phyloP scores from a whole-genome alignment of 805 yeast genomes.

The Kluyveromyces starmeri region DNA sequence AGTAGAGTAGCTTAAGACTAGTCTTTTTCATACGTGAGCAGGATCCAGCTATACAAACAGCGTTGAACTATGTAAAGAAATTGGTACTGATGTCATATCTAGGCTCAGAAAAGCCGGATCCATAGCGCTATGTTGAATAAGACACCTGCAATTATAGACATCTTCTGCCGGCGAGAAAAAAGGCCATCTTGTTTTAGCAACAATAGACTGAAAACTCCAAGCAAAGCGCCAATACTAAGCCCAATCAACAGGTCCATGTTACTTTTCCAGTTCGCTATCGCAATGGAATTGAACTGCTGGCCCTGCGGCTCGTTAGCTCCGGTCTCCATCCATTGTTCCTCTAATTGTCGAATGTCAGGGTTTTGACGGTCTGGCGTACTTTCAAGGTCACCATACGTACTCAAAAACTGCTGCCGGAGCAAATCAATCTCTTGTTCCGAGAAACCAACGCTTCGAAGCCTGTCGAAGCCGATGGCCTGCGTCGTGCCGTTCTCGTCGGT shows the following conservation, averaged over 20 bases:
- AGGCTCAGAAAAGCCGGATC: constrained; percentile 30
- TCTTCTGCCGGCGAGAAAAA: constrained; percentile 52
- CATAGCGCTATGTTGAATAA: constrained; percentile 62
- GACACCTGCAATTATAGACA: constrained; percentile 67
- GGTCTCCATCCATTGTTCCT: constrained; percentile 83
- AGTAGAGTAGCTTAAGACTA: too few species aligned
- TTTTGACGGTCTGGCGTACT: constrained; percentile 26
- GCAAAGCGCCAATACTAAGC: constrained; percentile 59
- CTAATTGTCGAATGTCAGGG: constrained; percentile 55
- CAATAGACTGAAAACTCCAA: constrained; percentile 66
- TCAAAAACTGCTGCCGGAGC: constrained; percentile 64
- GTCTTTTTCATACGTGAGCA: too few species aligned
- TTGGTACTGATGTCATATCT: too few species aligned
- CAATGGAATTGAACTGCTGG: constrained; percentile 34
- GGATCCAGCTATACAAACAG: too few species aligned
- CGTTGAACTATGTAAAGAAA: too few species aligned
- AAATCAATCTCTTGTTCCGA: constrained; percentile 66
- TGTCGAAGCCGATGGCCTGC: constrained; percentile 76
- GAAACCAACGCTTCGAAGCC: constrained; percentile 77
- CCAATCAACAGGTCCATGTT: constrained; percentile 67
- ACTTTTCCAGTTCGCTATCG: constrained; percentile 34
- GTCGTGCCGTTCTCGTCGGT: constrained; percentile 24
- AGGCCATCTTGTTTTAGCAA: constrained; percentile 50
- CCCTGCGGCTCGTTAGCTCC: constrained; percentile 49
- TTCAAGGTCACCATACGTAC: constrained; percentile 47